phyloP scores from a whole-genome alignment of 139 green algal species.

The Coccomyxa sp. region DNA sequence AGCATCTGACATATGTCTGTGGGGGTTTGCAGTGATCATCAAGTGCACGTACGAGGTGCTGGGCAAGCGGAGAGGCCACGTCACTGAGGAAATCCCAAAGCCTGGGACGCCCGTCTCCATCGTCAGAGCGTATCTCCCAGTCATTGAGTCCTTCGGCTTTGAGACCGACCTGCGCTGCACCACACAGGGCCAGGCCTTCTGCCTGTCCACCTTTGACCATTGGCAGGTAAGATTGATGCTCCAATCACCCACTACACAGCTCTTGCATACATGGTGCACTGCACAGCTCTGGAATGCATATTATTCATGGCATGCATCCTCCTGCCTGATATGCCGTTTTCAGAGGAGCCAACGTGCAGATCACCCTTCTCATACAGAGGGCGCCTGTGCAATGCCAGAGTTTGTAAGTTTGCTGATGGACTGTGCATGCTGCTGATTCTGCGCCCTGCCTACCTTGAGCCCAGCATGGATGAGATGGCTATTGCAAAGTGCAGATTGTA shows the following conservation, averaged over 20 bases:
- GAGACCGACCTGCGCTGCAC: conserved; percentile 98
- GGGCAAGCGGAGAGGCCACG: conserved; percentile 92
- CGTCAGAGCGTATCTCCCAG: conserved; percentile 90
- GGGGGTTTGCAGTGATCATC: conserved; percentile 85
- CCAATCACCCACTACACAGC: too few species aligned
- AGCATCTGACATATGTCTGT: too few species aligned
- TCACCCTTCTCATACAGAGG: too few species aligned
- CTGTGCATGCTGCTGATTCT: too few species aligned
- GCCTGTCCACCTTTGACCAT: conserved; percentile 92
- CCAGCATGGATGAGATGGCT: too few species aligned
- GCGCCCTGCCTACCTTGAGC: too few species aligned
- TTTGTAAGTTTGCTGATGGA: too few species aligned
- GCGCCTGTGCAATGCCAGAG: too few species aligned
- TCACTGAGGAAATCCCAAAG: conserved; percentile 77
- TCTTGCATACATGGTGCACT: too few species aligned
- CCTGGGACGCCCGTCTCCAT: conserved; percentile 87
- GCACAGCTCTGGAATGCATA: not conserved
- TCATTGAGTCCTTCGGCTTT: conserved; percentile 97
- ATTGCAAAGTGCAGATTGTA: conserved; percentile 74
- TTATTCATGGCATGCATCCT: not conserved
- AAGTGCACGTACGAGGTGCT: conserved; percentile 94
- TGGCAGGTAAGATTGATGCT: conserved; percentile 68
- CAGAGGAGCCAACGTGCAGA: too few species aligned
- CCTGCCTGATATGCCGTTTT: not conserved
- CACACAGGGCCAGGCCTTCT: conserved; percentile 98